Evolutionary conservation across 768 basidiomycete genomes (phyloP).

Genomic region (Tephrocybe sp.): DNA sequence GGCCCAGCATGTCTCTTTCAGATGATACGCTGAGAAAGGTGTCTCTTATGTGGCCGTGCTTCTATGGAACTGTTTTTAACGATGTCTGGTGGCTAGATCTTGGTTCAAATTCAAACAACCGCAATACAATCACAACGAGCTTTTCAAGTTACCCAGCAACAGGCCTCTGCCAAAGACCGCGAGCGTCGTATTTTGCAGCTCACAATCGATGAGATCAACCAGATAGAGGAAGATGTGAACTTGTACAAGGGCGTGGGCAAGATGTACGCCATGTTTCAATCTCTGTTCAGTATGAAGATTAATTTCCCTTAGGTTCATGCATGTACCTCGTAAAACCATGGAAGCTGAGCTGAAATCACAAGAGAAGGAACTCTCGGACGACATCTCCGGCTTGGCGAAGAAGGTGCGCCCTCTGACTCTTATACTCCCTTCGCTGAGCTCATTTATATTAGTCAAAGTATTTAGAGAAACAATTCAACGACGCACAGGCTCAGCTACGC

Average conservation of each 20-base stretch:
- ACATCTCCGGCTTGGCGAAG: constrained; percentile 78
- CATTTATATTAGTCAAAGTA: constrained; percentile 66
- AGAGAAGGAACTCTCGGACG: constrained; percentile 84
- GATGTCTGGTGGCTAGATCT: constrained; percentile 55
- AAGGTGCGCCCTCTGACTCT: constrained; percentile 79
- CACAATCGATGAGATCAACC: constrained; percentile 79
- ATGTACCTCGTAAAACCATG: constrained; percentile 79
- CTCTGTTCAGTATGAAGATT: neutral
- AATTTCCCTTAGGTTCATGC: constrained; percentile 72
- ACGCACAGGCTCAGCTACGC: constrained; percentile 82
- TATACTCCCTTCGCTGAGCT: too few species aligned
- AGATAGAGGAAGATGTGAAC: constrained; percentile 71
- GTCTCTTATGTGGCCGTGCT: constrained; percentile 12
- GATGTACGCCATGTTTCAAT: constrained; percentile 60
- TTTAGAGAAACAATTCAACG: constrained; percentile 91
- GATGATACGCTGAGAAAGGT: constrained; percentile 60
- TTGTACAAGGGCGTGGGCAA: constrained; percentile 96
- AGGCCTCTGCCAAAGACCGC: constrained; percentile 78
- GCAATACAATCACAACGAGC: constrained; percentile 84
- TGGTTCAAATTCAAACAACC: constrained; percentile 91
- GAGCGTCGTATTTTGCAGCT: constrained; percentile 89
- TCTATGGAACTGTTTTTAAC: constrained; percentile 18
- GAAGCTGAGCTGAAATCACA: constrained; percentile 70
- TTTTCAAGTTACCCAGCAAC: constrained; percentile 71
- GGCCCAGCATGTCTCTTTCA: constrained; percentile 23